Evolutionary conservation across 2,329 filamentous ascomycete species (phyloP).

Genomic region (Aureobasidium leucospermi): DNA sequence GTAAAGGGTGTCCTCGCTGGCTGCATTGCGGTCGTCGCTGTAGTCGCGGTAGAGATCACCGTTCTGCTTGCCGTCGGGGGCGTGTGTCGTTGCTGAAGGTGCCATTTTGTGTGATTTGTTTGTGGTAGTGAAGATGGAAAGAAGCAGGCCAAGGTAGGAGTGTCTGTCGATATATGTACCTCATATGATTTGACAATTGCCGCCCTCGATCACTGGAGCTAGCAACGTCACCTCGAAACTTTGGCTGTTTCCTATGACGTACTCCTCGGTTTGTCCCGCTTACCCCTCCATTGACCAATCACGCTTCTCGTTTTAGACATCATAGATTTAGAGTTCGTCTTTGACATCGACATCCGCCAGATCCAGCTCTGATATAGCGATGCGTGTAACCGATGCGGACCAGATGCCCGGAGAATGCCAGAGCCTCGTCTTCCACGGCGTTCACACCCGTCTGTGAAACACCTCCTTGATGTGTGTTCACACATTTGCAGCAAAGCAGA

Average conservation of each 20-base stretch:
- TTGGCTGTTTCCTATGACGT: neutral
- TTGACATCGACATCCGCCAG: neutral
- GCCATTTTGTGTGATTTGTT: constrained; percentile 18
- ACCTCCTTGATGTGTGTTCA: neutral
- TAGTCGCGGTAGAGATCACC: constrained; percentile 36
- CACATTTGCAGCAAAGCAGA: neutral
- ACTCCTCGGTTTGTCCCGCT: neutral
- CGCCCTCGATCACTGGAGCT: neutral
- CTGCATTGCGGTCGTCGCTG: constrained; percentile 37
- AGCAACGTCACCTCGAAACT: neutral
- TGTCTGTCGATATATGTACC: neutral
- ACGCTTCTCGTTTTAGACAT: neutral
- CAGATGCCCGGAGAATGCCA: neutral
- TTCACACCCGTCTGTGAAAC: neutral
- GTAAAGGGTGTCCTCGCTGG: constrained; percentile 43
- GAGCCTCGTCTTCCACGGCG: neutral
- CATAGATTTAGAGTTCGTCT: neutral
- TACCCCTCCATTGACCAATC: neutral
- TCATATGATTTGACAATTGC: neutral
- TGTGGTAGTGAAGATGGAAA: neutral
- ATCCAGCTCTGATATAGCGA: neutral
- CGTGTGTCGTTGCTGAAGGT: constrained; percentile 20
- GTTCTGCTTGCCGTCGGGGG: constrained; percentile 26
- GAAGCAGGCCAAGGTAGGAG: neutral
- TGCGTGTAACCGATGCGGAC: neutral